Evolutionary conservation across 257 asterid species (phyloP), one percentile per base, ranked within the genome.

Genomic region (Thymus mandschuricus): DNA sequence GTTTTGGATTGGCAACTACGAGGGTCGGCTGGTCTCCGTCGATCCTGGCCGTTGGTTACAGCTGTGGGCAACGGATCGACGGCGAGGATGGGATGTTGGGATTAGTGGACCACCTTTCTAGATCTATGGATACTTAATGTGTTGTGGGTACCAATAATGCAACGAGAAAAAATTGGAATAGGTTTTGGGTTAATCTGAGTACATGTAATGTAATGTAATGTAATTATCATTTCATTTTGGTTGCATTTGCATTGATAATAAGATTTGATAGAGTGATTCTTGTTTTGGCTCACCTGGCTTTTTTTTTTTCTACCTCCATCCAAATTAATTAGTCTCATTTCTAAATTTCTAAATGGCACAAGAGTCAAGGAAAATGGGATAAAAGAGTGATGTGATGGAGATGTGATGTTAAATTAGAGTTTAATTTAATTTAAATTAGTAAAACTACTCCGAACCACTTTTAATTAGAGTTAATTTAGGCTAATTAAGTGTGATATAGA

Each of bases 21-120:
- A 34, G 38, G 38, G 38, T 38, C 41, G 7, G 41, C 41, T 7
- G 41, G 41, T 38, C 6, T 38, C 11, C 7, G 49, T 30, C 3
- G 6, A 63, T 72, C 50, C 3, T 11, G 43, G 33, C 77, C 72
- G 77, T 73, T 55, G 44, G 43, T 15, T 31, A 66, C 48, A 49
- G 65, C 38, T 51, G 64, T 4, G 56, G 69, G 55, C 3, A 3
- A 11, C 9, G 2, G 51, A 55, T 54, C 58, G 33, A 44, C 72
- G 77, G 58, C 29, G 6, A 1, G 11, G 76, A 72, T 52, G 34
- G 27, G 1, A 2, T 15, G 12, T 1, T 60, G 34, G 48, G 50
- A 44, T 63, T 73, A 57, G 52, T 64, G 72, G 77, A 58, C 43
- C 72, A 10, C 8, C 0, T 43, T 64, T 73, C 72, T 73, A 64